Evolutionary conservation across 768 basidiomycete genomes (phyloP).

Genomic region (Suillus placidus): DNA sequence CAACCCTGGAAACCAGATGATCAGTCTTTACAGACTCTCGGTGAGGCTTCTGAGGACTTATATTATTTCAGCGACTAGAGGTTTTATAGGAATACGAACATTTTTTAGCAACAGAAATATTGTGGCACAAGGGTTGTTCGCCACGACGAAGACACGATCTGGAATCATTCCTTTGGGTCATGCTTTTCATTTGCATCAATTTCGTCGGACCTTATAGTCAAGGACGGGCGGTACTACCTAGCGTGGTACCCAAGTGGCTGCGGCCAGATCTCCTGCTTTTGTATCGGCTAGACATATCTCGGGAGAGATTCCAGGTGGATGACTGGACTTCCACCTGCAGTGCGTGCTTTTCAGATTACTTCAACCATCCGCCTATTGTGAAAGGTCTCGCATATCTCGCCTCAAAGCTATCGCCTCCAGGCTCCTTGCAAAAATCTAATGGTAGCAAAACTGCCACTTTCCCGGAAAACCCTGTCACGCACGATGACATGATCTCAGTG

Average conservation of each 20-base stretch:
- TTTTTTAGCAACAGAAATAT: not conserved
- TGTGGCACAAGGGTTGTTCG: conserved; percentile 1
- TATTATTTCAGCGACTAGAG: not conserved
- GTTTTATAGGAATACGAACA: conserved; percentile 1
- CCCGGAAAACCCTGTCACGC: not conserved
- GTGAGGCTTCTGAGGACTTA: not conserved
- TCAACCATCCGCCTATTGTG: not conserved
- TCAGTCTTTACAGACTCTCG: not conserved
- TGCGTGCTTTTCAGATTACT: not conserved
- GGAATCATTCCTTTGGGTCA: conserved; percentile 2
- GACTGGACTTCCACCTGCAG: not conserved
- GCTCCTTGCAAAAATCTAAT: not conserved
- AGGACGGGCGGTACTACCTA: not conserved
- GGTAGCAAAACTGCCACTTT: not conserved
- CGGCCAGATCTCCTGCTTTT: not conserved
- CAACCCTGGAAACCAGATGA: not conserved
- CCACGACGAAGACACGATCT: conserved; percentile 1
- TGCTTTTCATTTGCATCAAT: conserved; percentile 2
- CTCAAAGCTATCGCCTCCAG: not conserved
- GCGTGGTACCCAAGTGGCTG: not conserved
- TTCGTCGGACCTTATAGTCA: not conserved
- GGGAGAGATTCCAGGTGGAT: not conserved
- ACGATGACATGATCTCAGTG: not conserved
- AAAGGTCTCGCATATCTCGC: not conserved
- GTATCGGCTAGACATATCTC: not conserved